Base-by-base conservation (phyloP, 164 flowering plant genomes). In the Sextonia rubra region DNA sequence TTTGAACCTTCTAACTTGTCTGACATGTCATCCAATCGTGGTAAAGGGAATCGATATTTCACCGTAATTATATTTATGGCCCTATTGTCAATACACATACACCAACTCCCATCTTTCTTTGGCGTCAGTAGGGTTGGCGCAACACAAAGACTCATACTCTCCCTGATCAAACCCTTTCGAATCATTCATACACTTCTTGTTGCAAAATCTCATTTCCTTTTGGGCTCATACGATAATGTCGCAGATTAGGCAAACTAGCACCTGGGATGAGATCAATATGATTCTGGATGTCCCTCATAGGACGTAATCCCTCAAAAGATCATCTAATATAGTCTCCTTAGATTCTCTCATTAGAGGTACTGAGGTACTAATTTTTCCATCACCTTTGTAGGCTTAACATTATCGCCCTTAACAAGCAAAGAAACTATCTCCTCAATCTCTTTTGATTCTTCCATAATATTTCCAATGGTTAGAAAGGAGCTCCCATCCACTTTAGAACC, bases 91-190 rank as follows among this genome's bases (percentile, higher is more conserved):
- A 68, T n/a, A 22, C 71, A 60, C 49, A 74, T 74, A 1, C 29
- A n/a, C 71, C 27, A 60, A 49, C 47, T 74, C 0, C 68, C 25
- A 60, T 74, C 72, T 29, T 74, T 74, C 67, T 70, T 70, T 12
- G 66, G 65, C 1, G 7, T 29, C 20, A 70, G n/a, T 9, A 69
- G 23, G 48, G 47, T 20, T 1, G 9, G 55, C 52, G 48, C 29
- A n/a, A 55, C 69, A 68, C 48, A 49, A 3, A 8, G 37, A 24
- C 23, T 30, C 60, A n/a, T 67, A 4, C 6, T 47, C 12, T 15
- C 27, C 17, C 20, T 9, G 61, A 26, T 14, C 11, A 47, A 12
- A 12, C 49, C 49, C 49, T n/a, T 47, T 47, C 49, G 49, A 6
- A 1, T 7, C 6, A 12, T 6, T 61, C 76, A 23, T 69, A 67